Base-by-base conservation (phyloP, 495 filamentous ascomycete genomes). In the Hypoxylon cercidicola region DNA sequence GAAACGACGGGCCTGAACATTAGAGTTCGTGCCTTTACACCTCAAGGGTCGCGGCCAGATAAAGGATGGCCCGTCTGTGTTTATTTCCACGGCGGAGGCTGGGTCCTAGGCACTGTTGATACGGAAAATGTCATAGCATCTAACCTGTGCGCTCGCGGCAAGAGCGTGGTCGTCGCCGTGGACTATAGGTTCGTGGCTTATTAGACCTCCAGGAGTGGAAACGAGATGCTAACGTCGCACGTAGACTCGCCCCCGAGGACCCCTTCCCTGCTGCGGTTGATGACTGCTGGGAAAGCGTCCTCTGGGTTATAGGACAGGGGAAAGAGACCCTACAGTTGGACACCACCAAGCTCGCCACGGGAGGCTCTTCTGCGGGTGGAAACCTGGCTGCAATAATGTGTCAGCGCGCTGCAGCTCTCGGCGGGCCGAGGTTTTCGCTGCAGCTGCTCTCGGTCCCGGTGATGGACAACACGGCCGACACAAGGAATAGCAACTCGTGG, bases 381-480 rank as follows among this genome's bases (percentile, higher is more conserved):
- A 86, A 87, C 45, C 75, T 87, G 8, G 81, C 84, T 0, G 74
- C 81, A 0, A 76, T 83, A 21, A 84, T 87, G 75, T 83, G 79
- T 10, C 83, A 86, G 52, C 85, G 84, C 55, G 79, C 81, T 0
- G 75, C 81, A 5, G 72, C 74, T 7, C 69, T 79, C 1, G 78
- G 79, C 12, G 52, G 40, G 1, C 64, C 63, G 0, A 75, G 71
- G 10, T 84, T 86, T 74, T 62, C 66, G 0, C 71, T 77, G 11
- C 84, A 87, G 59, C 71, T 86, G 13, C 81, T 87, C 55, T 83
- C 82, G 28, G 84, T 87, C 13, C 84, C 84, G 0, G 84, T 87
- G 1, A 85, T 78, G 3, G 84, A 87, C 44, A 87, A 87, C 70
- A 85, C 82, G 0, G 82, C 84, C 15, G 73, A 70, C 1, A 67